These are phyloP conservation scores for Alnus glutinosa DNA, from an alignment of 306 rosid species.

Conservation along the genomic window DNA sequence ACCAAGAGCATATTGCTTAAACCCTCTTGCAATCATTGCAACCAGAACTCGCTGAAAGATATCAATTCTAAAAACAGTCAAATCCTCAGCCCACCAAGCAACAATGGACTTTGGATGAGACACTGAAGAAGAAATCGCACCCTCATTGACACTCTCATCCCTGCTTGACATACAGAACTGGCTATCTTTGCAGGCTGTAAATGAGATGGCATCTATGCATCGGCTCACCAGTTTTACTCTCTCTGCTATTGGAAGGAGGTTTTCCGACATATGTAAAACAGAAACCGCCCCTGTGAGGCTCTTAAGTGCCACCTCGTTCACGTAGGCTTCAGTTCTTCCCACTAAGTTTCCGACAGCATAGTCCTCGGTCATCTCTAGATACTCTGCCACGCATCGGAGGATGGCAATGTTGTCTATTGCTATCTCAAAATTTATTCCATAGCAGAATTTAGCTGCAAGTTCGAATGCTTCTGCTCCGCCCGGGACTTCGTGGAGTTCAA, in stretches of 20 bases:
- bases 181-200: conserved; percentile 74
- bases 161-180: conserved; percentile 50
- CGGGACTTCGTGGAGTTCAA: conserved; percentile 68
- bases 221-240: conserved; percentile 65
- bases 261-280: conserved; percentile 63
- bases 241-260: conserved; percentile 73
- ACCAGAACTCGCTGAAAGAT: conserved; percentile 80
- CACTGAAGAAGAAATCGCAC: conserved; percentile 39
- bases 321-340: conserved; percentile 72
- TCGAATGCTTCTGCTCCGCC: conserved; percentile 96
- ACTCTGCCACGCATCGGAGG: conserved; percentile 87
- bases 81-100: conserved; percentile 98
- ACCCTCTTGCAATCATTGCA: conserved; percentile 98
- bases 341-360: conserved; percentile 73
- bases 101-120: conserved; percentile 56
- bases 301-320: conserved; percentile 79
- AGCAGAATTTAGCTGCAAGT: conserved; percentile 91
- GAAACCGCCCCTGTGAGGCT: conserved; percentile 76
- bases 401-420: conserved; percentile 66
- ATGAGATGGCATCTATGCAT: conserved; percentile 87
- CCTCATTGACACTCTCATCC: conserved; percentile 40
- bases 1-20: conserved; percentile 77
- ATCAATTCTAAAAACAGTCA: conserved; percentile 87
- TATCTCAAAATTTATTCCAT: conserved; percentile 92
- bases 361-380: conserved; percentile 95